Base-by-base conservation (phyloP, 257 asterid genomes). In the Solanum piurae region DNA sequence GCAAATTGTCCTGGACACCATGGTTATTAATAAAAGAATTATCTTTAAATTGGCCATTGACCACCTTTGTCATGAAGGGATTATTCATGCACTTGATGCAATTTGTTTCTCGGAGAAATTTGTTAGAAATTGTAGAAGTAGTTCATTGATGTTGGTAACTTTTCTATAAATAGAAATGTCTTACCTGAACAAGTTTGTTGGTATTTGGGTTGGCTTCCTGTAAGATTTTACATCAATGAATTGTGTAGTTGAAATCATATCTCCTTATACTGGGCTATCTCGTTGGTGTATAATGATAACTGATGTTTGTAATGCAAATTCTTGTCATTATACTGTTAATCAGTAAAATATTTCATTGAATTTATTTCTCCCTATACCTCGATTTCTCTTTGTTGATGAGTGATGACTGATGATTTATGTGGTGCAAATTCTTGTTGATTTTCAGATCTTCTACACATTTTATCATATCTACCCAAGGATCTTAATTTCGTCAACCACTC, bases 371-470 rank as follows among this genome's bases (percentile, higher is more conserved):
- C 16, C 0, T 37, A 23, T 23, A 75, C 58, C 58, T 77, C 3
- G 14, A 23, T 44, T 79, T 79, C 38, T 77, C 37, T 79, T 77
- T 44, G 84, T 20, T 13, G n/a, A 77, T n/a, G 52, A 11, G 31
- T 11, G 31, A 74, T n/a, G 83, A 23, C 7, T 7, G 21, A 76
- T 76, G 37, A 44, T 55, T 77, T 31, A n/a, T 7, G 37, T 77
- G 84, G 37, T 77, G 84, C 60, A 77, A 77, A 40, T 77, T 90
- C 91, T 87, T 79, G 68, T 86, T 89, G 84, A 83, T 87, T 79
- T 91, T 73, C 98, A 96, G 99, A 96, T 94, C 98, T 96, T 93
- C 90, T 96, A 90, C 99, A 96, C 94, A 90, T 96, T 85, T 83
- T 96, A 55, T 94, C 99, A 9, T 96, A 96, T 85, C 91, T 96